Conservation (phyloP, 2,329 filamentous ascomycete genomes). For the Didymella sp. region DNA sequence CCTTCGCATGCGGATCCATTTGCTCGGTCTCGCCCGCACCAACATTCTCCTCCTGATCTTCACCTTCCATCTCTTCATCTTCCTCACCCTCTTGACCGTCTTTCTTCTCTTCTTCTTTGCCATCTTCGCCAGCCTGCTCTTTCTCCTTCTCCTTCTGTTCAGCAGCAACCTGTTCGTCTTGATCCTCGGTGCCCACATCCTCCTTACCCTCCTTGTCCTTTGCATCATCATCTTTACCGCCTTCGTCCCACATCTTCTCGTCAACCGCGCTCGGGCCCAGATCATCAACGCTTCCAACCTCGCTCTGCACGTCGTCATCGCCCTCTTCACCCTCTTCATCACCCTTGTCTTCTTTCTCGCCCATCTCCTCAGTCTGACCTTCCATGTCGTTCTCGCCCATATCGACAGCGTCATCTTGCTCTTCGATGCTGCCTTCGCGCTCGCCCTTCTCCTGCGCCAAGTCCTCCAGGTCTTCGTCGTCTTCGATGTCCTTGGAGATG, state of each 20-base stretch:
- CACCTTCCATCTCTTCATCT: conserved; percentile 62
- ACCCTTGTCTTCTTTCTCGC: conserved; percentile 62
- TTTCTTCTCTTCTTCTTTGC: conserved; percentile 66
- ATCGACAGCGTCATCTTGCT: conserved; percentile 85
- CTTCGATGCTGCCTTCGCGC: conserved; percentile 71
- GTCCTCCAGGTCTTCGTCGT: conserved; percentile 92
- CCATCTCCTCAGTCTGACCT: conserved; percentile 74
- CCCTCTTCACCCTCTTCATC: conserved; percentile 57
- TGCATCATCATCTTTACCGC: conserved; percentile 76
- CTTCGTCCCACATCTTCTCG: conserved; percentile 98
- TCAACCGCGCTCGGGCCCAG: conserved; percentile 89
- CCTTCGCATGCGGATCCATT: conserved; percentile 76
- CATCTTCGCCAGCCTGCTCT: conserved; percentile 62
- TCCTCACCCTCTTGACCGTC: conserved; percentile 67
- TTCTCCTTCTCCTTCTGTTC: conserved; percentile 58
- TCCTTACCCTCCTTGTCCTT: conserved; percentile 80
- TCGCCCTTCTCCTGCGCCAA: conserved; percentile 77
- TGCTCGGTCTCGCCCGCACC: conserved; percentile 71
- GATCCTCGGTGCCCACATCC: conserved; percentile 56
- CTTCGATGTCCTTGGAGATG: conserved; percentile 94
- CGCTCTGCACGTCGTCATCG: conserved; percentile 79
- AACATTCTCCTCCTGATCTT: conserved; percentile 67
- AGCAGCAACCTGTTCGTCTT: conserved; percentile 56
- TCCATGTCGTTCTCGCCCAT: conserved; percentile 93
- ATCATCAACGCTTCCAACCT: conserved; percentile 89